Evolutionary conservation across 352 stramenopile genomes (phyloP).

Genomic region (Globisporangium parvum): DNA sequence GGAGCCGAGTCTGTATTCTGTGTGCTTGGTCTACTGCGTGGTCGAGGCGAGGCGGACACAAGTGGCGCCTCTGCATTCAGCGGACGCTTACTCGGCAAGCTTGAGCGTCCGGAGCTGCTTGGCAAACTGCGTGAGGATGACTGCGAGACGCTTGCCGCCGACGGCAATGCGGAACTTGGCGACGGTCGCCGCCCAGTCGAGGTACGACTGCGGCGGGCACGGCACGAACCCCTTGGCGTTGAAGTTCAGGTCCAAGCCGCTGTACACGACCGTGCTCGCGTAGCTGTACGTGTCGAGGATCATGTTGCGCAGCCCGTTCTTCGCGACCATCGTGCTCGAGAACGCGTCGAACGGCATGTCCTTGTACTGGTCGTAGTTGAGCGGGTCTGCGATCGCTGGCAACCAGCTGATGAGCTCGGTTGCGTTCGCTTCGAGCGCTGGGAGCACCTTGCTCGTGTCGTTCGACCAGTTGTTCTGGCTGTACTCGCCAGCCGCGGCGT

Average conservation of each 20-base stretch:
- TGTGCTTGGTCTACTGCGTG: too few relatives aligned
- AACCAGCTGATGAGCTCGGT: constrained; percentile 37
- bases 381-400: constrained; percentile 21
- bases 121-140: constrained; percentile 52
- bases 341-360: constrained; percentile 28
- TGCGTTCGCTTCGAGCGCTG: constrained; percentile 26
- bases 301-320: constrained; percentile 22
- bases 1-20: too few relatives aligned
- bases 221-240: constrained; percentile 9
- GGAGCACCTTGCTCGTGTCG: constrained; percentile 2
- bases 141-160: constrained; percentile 42
- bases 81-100: too few relatives aligned
- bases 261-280: constrained; percentile 33
- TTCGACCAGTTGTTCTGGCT: constrained; percentile 47
- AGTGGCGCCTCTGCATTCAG: too few relatives aligned
- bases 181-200: constrained; percentile 22
- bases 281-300: constrained; percentile 44
- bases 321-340: constrained; percentile 19
- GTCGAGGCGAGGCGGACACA: too few relatives aligned
- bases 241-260: constrained; percentile 24
- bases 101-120: constrained; percentile 33
- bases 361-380: constrained; percentile 39
- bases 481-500: constrained; percentile 44
- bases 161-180: constrained; percentile 44
- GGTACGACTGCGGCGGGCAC: constrained; percentile 27